phyloP scores from a whole-genome alignment of 129 eudicot species.

The Chrysanthemum lavandulifolium region DNA sequence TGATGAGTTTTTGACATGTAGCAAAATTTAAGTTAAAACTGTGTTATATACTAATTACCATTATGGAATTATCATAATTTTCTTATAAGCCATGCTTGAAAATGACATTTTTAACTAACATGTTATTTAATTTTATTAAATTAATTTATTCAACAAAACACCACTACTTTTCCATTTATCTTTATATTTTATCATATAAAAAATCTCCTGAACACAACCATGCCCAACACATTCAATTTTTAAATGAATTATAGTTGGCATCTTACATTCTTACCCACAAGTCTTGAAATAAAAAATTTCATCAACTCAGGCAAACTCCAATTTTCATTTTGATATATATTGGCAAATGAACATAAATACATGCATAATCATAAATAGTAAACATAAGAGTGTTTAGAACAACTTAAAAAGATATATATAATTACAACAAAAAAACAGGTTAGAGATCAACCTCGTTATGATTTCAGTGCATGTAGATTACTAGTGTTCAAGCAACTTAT shows the following conservation, averaged over 20 bases:
- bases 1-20: not conserved
- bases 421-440: not conserved
- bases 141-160: constrained; percentile 23
- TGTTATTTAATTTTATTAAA: not conserved
- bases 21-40: not conserved
- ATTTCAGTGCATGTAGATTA: no score
- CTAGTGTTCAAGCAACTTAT: constrained; percentile 11
- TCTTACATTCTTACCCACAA: constrained; percentile 10
- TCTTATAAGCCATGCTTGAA: not conserved
- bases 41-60: not conserved
- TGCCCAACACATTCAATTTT: constrained; percentile 28
- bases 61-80: not conserved
- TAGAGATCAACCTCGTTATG: not conserved
- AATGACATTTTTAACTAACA: not conserved
- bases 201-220: constrained; percentile 16
- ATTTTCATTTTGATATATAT: constrained; percentile 1
- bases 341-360: not conserved
- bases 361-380: not conserved
- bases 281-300: not conserved
- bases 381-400: not conserved
- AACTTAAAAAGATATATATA: not conserved
- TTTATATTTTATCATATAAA: constrained; percentile 4
- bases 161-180: constrained; percentile 17
- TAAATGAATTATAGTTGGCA: constrained; percentile 2
- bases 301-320: not conserved